Conservation (phyloP, 2,329 filamentous ascomycete genomes). For the Ophiostoma tasmaniense region DNA sequence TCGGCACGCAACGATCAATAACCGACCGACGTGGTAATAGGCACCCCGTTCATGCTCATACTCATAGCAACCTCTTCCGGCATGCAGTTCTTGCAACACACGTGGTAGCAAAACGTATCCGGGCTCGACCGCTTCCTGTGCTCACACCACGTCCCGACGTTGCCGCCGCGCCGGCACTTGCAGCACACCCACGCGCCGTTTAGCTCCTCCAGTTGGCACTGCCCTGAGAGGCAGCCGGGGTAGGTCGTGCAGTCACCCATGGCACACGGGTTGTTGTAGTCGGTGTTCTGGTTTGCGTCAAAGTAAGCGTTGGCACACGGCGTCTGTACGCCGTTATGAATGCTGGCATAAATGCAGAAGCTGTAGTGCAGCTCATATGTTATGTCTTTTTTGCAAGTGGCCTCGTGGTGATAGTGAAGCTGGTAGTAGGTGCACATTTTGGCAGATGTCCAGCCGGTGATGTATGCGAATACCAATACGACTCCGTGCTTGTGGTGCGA, state of each 20-base stretch:
- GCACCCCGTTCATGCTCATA: background rate
- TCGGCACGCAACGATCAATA: background rate
- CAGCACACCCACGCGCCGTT: constrained; percentile 44
- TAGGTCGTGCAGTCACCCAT: constrained; percentile 38
- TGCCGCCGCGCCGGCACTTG: constrained; percentile 38
- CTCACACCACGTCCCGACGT: constrained; percentile 38
- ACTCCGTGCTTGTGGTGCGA: too few relatives aligned
- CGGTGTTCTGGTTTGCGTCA: constrained; percentile 27
- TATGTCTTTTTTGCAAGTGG: constrained; percentile 17
- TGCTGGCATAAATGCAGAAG: constrained; percentile 19
- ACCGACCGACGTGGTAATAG: background rate
- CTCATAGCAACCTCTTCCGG: constrained; percentile 24
- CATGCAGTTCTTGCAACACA: constrained; percentile 38
- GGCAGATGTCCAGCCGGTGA: background rate
- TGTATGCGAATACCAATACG: too few relatives aligned
- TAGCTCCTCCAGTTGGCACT: constrained; percentile 41
- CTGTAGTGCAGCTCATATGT: constrained; percentile 21
- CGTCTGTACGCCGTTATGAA: constrained; percentile 7
- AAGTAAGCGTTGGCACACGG: constrained; percentile 28
- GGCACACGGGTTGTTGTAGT: constrained; percentile 37
- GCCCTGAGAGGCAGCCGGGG: constrained; percentile 39
- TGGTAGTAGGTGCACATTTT: constrained; percentile 45
- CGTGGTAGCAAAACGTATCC: constrained; percentile 45
- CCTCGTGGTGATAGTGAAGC: constrained; percentile 40
- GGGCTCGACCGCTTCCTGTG: constrained; percentile 38